Evolutionary conservation across 2,329 filamentous ascomycete genomes (phyloP).

Genomic region (Aspergillus sojae): DNA sequence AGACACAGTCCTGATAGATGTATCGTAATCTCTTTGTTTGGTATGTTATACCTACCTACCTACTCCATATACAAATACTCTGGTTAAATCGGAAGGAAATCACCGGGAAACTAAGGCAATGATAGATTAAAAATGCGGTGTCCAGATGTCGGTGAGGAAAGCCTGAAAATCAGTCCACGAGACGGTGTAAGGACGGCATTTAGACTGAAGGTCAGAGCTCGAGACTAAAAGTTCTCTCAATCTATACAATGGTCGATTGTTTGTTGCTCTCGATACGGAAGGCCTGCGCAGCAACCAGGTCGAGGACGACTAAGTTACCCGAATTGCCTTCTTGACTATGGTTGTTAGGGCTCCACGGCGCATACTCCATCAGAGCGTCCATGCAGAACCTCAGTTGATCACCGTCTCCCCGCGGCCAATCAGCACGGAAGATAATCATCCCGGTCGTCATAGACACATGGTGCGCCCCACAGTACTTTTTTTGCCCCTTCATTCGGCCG

Average conservation of each 20-base stretch:
- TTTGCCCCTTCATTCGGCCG: constrained; percentile 16
- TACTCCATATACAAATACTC: background rate
- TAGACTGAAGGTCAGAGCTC: constrained; percentile 7
- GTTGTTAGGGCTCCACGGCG: constrained; percentile 6
- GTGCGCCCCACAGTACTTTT: constrained; percentile 26
- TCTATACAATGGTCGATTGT: constrained; percentile 8
- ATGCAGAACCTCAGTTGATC: constrained; percentile 31
- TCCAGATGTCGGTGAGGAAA: constrained; percentile 1
- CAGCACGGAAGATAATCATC: constrained; percentile 1
- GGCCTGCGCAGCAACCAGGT: constrained; percentile 23
- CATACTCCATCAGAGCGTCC: constrained; percentile 12
- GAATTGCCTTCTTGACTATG: constrained; percentile 16
- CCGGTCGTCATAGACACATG: constrained; percentile 31
- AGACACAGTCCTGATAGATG: background rate
- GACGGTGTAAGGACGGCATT: background rate
- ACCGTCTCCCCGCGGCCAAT: constrained; percentile 16
- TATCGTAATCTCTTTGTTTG: background rate
- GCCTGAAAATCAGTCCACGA: constrained; percentile 7
- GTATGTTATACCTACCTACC: background rate
- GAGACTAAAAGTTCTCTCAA: background rate
- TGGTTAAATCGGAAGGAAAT: background rate
- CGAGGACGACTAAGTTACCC: constrained; percentile 17
- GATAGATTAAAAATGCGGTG: background rate
- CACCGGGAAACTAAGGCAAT: background rate
- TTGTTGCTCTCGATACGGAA: constrained; percentile 17